phyloP scores from a whole-genome alignment of 148 eudicot species.

The Linanthus parryae region DNA sequence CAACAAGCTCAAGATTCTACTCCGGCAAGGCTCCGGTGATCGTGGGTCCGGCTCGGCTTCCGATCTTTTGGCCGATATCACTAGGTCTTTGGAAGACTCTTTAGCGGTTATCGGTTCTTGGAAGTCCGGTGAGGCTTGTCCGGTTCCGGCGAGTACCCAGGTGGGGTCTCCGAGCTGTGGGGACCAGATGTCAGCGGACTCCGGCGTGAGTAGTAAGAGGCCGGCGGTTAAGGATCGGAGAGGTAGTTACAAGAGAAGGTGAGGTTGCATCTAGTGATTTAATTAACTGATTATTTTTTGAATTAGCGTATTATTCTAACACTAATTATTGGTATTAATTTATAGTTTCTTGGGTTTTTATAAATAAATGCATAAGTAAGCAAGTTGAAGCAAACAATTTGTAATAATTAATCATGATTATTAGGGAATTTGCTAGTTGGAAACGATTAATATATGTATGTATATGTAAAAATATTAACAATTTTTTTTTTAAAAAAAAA shows the following conservation, averaged over 20 bases:
- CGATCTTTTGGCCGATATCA: constrained; percentile 14
- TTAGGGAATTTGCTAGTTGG: neutral
- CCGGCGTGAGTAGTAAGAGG: constrained; percentile 21
- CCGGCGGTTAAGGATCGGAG: constrained; percentile 24
- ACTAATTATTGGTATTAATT: too few species aligned
- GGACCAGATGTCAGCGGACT: constrained; percentile 4
- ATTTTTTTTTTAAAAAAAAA: too few species aligned
- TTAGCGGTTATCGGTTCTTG: constrained; percentile 9
- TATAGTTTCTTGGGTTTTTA: too few species aligned
- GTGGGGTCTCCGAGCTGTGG: constrained; percentile 7
- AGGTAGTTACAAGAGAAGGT: constrained; percentile 41
- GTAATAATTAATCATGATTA: too few species aligned
- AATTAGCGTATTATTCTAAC: neutral
- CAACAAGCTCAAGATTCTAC: constrained; percentile 17
- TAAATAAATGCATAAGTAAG: too few species aligned
- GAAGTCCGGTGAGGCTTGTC: neutral
- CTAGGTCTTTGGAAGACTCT: constrained; percentile 17
- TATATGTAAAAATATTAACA: too few species aligned
- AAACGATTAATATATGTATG: neutral
- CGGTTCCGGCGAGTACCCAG: constrained; percentile 9
- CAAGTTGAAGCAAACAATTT: too few species aligned
- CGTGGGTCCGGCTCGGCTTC: constrained; percentile 14
- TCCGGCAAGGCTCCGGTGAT: neutral
- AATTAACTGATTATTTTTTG: neutral
- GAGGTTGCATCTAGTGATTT: neutral